Conservation (phyloP, 768 basidiomycete genomes). For the Boletus sensibilis region DNA sequence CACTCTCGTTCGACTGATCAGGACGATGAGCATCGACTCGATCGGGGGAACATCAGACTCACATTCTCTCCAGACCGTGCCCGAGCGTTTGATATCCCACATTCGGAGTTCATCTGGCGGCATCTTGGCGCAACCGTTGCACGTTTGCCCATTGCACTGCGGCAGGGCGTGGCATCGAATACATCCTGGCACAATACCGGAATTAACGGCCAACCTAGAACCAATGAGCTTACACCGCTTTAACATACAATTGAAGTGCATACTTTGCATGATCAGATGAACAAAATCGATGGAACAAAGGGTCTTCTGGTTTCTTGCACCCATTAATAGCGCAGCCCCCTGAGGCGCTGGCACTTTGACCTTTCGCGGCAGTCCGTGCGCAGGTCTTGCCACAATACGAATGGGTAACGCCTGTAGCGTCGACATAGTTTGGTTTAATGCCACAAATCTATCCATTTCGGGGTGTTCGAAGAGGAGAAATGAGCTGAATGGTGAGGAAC, state of each 20-base stretch:
- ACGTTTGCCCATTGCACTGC: constrained; percentile 44
- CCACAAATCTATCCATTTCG: constrained; percentile 49
- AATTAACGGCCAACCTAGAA: constrained; percentile 51
- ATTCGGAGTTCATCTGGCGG: constrained; percentile 43
- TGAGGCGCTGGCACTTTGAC: constrained; percentile 34
- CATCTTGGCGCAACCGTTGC: constrained; percentile 50
- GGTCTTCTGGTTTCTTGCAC: constrained; percentile 51
- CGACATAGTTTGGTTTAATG: constrained; percentile 60
- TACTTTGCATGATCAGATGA: constrained; percentile 59
- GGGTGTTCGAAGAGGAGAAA: background rate
- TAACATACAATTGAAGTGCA: constrained; percentile 16
- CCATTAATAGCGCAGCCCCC: constrained; percentile 47
- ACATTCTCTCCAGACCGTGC: constrained; percentile 54
- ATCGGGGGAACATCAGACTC: constrained; percentile 27
- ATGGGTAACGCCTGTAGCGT: constrained; percentile 53
- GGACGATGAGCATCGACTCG: constrained; percentile 22
- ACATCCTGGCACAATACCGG: constrained; percentile 49
- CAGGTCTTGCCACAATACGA: constrained; percentile 63
- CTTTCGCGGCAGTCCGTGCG: constrained; percentile 42
- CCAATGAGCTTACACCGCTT: constrained; percentile 6
- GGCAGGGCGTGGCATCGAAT: constrained; percentile 48
- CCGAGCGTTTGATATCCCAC: constrained; percentile 47
- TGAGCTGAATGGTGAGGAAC: constrained; percentile 9
- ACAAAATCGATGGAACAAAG: constrained; percentile 54
- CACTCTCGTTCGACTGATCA: constrained; percentile 56